Conservation (phyloP, 305 asterid genomes). For the Fraxinus platypoda region DNA sequence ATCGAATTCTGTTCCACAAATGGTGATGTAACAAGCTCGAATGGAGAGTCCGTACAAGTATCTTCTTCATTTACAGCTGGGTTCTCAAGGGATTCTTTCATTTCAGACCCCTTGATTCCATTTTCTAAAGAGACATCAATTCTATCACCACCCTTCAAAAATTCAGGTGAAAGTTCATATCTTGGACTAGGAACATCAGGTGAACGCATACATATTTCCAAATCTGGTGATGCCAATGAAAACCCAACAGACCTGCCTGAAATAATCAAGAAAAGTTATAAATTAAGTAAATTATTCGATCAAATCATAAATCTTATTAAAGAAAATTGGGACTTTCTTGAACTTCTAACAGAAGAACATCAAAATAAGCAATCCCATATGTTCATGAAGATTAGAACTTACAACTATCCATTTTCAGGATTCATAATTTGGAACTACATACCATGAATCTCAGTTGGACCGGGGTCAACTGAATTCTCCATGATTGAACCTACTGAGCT, state of each 20-base stretch:
- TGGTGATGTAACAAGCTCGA: conserved; percentile 68
- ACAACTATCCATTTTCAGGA: conserved; percentile 17
- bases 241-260: conserved; percentile 65
- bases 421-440: conserved; percentile 11
- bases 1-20: conserved; percentile 29
- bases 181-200: conserved; percentile 57
- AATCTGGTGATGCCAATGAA: conserved; percentile 73
- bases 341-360: conserved; percentile 22
- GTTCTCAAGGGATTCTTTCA: conserved; percentile 33
- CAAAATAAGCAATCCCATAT: conserved; percentile 9
- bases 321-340: conserved; percentile 13
- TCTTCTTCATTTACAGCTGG: conserved; percentile 40
- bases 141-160: conserved; percentile 32
- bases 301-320: conserved; percentile 11
- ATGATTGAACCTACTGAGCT: conserved; percentile 39
- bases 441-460: conserved; percentile 56
- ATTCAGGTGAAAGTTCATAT: conserved; percentile 60
- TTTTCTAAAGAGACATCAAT: conserved; percentile 73
- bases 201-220: conserved; percentile 69
- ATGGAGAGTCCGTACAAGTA: conserved; percentile 48
- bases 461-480: conserved; percentile 39
- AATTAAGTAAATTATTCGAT: background rate
- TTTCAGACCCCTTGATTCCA: conserved; percentile 73
- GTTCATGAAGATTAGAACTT: background rate
- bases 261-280: conserved; percentile 13